phyloP scores from a whole-genome alignment of 139 green algal species.

The Zygnema circumcarinatum region DNA sequence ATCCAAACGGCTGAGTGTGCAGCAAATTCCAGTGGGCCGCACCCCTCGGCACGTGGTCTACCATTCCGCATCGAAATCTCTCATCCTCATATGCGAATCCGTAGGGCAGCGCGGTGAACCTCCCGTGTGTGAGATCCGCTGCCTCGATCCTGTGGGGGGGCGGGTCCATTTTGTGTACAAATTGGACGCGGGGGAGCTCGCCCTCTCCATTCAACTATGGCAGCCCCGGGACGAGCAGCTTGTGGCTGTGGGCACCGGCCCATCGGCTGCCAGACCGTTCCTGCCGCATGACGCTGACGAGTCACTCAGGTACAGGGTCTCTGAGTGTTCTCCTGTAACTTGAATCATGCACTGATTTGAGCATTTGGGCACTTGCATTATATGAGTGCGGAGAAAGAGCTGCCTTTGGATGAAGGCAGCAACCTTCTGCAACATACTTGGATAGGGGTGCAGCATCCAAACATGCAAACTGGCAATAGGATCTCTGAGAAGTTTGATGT shows the following conservation, averaged over 20 bases:
- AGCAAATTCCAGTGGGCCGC: conserved; percentile 32
- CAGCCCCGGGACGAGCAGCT: conserved; percentile 13
- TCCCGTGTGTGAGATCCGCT: conserved; percentile 19
- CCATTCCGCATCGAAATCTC: conserved; percentile 30
- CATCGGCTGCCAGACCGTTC: neutral
- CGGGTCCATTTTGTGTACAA: neutral
- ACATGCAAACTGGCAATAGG: too few species aligned
- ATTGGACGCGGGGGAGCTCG: conserved; percentile 31
- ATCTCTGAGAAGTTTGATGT: too few species aligned
- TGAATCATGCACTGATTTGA: too few species aligned
- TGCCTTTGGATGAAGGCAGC: too few species aligned
- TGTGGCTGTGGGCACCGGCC: conserved; percentile 23
- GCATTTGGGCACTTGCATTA: too few species aligned
- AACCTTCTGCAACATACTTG: too few species aligned
- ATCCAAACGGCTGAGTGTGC: conserved; percentile 33
- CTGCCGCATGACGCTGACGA: neutral
- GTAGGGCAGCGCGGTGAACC: neutral
- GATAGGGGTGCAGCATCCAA: too few species aligned
- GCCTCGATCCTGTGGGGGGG: conserved; percentile 46
- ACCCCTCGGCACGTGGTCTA: conserved; percentile 53
- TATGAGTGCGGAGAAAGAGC: too few species aligned
- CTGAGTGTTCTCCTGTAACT: too few species aligned
- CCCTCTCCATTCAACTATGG: conserved; percentile 46
- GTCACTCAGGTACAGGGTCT: neutral
- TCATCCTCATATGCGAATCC: conserved; percentile 46